These are phyloP conservation scores for Trypanosomatidae sp. DNA, from an alignment of 208 protist species.

Conservation along the genomic window DNA sequence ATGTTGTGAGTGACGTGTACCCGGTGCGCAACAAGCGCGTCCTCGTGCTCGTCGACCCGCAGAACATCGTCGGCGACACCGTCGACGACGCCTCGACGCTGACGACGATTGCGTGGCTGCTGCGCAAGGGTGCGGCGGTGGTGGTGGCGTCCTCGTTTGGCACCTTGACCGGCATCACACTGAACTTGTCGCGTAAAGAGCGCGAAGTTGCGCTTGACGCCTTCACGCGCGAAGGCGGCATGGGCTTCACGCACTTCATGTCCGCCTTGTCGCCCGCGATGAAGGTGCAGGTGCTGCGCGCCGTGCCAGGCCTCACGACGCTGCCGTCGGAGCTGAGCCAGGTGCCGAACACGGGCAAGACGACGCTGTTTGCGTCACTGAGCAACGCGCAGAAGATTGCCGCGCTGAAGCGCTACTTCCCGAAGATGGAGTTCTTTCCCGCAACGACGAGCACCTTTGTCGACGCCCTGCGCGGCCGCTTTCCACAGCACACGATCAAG, in stretches of 20 bases:
- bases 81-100: slow-evolving; percentile 45
- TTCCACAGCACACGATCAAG: slow-evolving; percentile 33
- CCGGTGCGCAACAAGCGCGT: slow-evolving; percentile 49
- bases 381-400: slow-evolving; percentile 24
- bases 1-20: slow-evolving; percentile 58
- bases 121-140: slow-evolving; percentile 33
- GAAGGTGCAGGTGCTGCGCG: slow-evolving; percentile 41
- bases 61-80: slow-evolving; percentile 34
- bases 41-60: slow-evolving; percentile 51
- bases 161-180: slow-evolving; percentile 17
- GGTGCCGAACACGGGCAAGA: slow-evolving; percentile 30
- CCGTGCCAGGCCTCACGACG: slow-evolving; percentile 13
- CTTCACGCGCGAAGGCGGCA: slow-evolving; percentile 36
- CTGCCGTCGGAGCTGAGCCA: slow-evolving; percentile 4
- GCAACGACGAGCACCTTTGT: slow-evolving; percentile 46
- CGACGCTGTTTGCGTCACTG: slow-evolving; percentile 27
- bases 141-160: slow-evolving; percentile 53
- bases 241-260: slow-evolving; percentile 65
- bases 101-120: slow-evolving; percentile 34
- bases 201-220: slow-evolving; percentile 40
- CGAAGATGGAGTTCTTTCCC: slow-evolving; percentile 20
- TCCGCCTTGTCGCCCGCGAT: slow-evolving; percentile 13
- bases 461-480: slow-evolving; percentile 14
- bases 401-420: slow-evolving; percentile 24
- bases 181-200: slow-evolving; percentile 26